A percentile compares a stretch with the other conserved stretches of the same genome.
phyloP scores from a whole-genome alignment of 2,329 filamentous ascomycete genomes.

The Teratosphaeria viscida region DNA sequence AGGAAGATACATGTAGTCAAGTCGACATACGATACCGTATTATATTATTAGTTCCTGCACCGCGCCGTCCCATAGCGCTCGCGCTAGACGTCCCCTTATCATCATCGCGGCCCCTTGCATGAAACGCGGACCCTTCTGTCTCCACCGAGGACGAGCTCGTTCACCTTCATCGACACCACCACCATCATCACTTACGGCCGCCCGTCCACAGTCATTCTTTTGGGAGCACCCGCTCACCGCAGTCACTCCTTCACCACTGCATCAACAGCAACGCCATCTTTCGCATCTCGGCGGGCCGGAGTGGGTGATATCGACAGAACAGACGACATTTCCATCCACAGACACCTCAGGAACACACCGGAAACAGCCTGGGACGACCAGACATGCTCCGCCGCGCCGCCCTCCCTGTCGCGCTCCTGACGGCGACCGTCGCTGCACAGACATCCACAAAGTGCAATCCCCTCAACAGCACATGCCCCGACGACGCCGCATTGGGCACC shows the following conservation, averaged over 20 bases:
- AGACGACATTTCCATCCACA: neutral
- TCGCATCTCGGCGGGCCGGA: neutral
- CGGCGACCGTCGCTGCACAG: constrained; percentile 46
- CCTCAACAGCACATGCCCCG: constrained; percentile 56
- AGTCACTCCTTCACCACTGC: neutral
- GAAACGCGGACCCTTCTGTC: neutral
- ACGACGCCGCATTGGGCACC: constrained; percentile 59
- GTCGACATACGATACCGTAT: neutral
- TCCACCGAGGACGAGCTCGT: neutral
- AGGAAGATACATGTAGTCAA: neutral
- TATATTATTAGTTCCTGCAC: neutral
- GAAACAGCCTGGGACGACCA: neutral
- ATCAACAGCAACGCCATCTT: neutral
- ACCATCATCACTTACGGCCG: neutral
- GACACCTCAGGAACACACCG: neutral
- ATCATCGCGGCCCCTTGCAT: neutral
- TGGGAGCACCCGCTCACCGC: neutral
- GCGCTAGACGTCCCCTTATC: neutral
- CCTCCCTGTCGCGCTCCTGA: constrained; percentile 16
- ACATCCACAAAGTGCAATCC: constrained; percentile 72
- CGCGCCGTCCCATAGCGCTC: neutral
- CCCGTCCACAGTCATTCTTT: neutral
- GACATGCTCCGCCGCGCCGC: constrained; percentile 11
- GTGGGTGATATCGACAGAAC: neutral
- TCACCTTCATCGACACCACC: neutral